Percentiles rank a stretch among this genome's conserved stretches.
Conservation (phyloP, 192 early-diverging fungal genomes). For the Cladochytrium replicatum region DNA sequence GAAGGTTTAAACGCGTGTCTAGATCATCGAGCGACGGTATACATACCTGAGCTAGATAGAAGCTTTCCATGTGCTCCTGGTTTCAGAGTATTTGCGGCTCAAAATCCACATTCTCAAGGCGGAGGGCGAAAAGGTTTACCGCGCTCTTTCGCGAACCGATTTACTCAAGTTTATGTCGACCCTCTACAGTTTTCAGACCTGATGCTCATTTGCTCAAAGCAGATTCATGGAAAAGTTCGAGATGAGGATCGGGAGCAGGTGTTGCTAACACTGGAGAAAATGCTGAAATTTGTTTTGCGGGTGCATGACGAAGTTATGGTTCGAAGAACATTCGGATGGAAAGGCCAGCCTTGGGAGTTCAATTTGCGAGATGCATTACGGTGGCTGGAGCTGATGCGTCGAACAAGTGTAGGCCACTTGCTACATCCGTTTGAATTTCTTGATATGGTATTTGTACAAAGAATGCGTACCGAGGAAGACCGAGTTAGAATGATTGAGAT, state of each 20-base stretch:
- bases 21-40: conserved; percentile 92
- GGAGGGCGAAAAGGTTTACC: conserved; percentile 98
- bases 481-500: conserved; percentile 32
- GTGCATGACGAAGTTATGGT: conserved; percentile 83
- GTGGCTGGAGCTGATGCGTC: conserved; percentile 74
- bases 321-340: conserved; percentile 57
- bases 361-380: conserved; percentile 95
- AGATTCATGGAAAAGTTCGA: conserved; percentile 19
- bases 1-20: conserved; percentile 98
- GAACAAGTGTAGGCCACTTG: conserved; percentile 14
- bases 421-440: conserved; percentile 55
- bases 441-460: conserved; percentile 76
- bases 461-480: conserved; percentile 78
- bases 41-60: conserved; percentile 90
- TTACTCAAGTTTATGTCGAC: conserved; percentile 90
- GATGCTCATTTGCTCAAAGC: conserved; percentile 56
- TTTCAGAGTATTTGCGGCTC: conserved; percentile 93
- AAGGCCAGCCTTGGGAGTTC: conserved; percentile 95
- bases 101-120: conserved; percentile 94
- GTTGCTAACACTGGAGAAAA: conserved; percentile 37
- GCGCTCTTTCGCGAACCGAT: conserved; percentile 92
- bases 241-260: neutral
- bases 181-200: conserved; percentile 72
- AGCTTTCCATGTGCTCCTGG: conserved; percentile 67
- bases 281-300: conserved; percentile 73